These are phyloP conservation scores for Salvia miltiorrhiza DNA, from an alignment of 257 asterid species.

Conservation along the genomic window DNA sequence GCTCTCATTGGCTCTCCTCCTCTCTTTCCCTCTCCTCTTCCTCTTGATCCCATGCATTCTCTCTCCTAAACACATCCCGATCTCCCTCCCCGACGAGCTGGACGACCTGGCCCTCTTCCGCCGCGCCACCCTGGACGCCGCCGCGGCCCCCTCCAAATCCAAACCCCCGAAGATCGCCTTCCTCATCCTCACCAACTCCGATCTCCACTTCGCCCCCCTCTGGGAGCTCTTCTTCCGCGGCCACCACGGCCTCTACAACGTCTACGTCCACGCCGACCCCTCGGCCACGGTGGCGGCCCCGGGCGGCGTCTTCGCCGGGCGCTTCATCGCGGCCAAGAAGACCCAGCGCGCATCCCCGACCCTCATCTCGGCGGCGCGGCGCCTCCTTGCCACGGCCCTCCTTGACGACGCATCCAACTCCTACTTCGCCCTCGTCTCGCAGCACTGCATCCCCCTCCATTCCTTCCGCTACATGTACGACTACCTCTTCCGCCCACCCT, in stretches of 20 bases:
- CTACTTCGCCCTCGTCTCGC: constrained; percentile 65
- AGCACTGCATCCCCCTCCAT: constrained; percentile 64
- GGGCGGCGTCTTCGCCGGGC: constrained; percentile 53
- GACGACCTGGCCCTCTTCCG: constrained; percentile 72
- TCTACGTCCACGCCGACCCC: constrained; percentile 75
- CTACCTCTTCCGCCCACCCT: constrained; percentile 30
- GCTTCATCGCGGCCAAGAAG: constrained; percentile 45
- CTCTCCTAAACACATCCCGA: constrained; percentile 37
- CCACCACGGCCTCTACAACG: constrained; percentile 31
- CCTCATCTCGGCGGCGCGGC: constrained; percentile 78
- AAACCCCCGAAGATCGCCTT: constrained; percentile 62
- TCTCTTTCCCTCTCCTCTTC: constrained; percentile 56
- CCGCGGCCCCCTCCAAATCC: background rate
- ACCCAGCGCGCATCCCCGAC: constrained; percentile 59
- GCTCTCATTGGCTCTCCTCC: constrained; percentile 37
- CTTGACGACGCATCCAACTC: constrained; percentile 55
- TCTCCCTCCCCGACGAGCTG: constrained; percentile 64
- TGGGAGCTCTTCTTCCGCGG: constrained; percentile 57
- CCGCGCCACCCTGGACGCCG: constrained; percentile 46
- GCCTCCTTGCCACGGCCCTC: constrained; percentile 72
- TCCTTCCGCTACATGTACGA: constrained; percentile 49
- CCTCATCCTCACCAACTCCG: constrained; percentile 63
- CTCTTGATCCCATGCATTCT: constrained; percentile 43
- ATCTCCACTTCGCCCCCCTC: constrained; percentile 66
- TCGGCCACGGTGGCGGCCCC: constrained; percentile 33